Evolutionary conservation across 345 rosid species (phyloP).

Genomic region (Sisymbrium irio): DNA sequence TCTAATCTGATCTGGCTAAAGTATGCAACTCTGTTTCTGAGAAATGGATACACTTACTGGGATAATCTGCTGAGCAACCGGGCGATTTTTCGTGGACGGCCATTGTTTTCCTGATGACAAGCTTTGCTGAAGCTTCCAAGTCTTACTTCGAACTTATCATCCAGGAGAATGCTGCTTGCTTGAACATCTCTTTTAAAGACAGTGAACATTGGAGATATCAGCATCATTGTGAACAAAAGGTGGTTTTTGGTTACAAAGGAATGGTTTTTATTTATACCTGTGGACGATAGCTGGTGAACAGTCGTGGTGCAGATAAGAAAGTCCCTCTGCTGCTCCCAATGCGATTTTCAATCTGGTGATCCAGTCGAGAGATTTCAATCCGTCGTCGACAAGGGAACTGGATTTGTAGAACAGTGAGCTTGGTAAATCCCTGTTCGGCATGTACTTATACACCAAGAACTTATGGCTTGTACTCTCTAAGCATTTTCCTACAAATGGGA

Average conservation of each 20-base stretch:
- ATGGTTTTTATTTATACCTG: slow-evolving; percentile 46
- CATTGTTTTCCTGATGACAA: slow-evolving; percentile 61
- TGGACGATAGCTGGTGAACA: slow-evolving; percentile 87
- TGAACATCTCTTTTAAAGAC: slow-evolving; percentile 70
- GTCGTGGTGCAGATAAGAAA: slow-evolving; percentile 83
- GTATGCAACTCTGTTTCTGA: background rate
- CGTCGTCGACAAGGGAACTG: slow-evolving; percentile 47
- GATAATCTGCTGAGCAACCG: slow-evolving; percentile 54
- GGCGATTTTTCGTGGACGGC: slow-evolving; percentile 59
- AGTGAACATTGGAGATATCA: background rate
- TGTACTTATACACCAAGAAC: slow-evolving; percentile 81
- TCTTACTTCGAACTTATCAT: slow-evolving; percentile 92
- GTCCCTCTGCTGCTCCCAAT: slow-evolving; percentile 84
- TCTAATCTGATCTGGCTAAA: background rate
- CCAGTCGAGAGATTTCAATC: slow-evolving; percentile 83
- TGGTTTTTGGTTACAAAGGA: background rate
- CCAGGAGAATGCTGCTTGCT: slow-evolving; percentile 93
- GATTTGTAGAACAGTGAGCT: slow-evolving; percentile 61
- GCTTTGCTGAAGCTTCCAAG: slow-evolving; percentile 84
- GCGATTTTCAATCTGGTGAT: slow-evolving; percentile 91
- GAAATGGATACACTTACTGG: slow-evolving; percentile 54
- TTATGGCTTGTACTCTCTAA: slow-evolving; percentile 63
- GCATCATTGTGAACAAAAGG: background rate
- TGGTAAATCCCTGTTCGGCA: slow-evolving; percentile 74
- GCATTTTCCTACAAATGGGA: slow-evolving; percentile 81